phyloP scores from a whole-genome alignment of 2,329 filamentous ascomycete species.

The Colletotrichum cordylinicola region DNA sequence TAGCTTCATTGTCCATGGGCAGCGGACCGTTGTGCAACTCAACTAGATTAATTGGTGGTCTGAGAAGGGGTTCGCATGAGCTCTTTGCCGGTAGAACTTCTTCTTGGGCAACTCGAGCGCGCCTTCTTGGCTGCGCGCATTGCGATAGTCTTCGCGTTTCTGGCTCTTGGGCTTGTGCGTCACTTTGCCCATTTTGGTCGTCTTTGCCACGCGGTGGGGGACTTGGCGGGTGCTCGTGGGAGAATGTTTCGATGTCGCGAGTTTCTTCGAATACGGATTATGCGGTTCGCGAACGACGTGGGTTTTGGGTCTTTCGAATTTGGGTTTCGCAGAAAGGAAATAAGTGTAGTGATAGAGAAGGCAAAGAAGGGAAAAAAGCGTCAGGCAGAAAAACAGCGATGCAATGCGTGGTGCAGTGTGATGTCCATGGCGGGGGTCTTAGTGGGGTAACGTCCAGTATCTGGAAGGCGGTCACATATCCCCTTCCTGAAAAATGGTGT shows the following conservation, averaged over 20 bases:
- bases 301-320: not conserved
- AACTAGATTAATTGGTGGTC: slow-evolving; percentile 91
- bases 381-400: not conserved
- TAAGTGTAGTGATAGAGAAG: not conserved
- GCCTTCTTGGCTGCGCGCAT: slow-evolving; percentile 55
- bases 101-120: slow-evolving; percentile 80
- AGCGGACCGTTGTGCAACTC: slow-evolving; percentile 8
- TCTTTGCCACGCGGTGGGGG: not conserved
- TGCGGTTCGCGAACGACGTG: not conserved
- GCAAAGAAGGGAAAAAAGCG: not conserved
- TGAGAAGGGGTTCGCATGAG: slow-evolving; percentile 97
- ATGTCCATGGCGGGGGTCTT: slow-evolving; percentile 1
- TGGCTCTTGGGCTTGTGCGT: slow-evolving; percentile 59
- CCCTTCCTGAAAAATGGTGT: not conserved
- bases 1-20: not conserved
- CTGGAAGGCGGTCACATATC: slow-evolving; percentile 17
- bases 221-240: not conserved
- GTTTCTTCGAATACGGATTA: not conserved
- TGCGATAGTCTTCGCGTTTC: slow-evolving; percentile 71
- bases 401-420: not conserved
- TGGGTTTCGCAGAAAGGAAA: too few species aligned
- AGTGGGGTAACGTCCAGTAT: not conserved
- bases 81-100: slow-evolving; percentile 94
- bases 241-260: not conserved
- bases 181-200: slow-evolving; percentile 43